Evolutionary conservation across 2,329 filamentous ascomycete species (phyloP).

Genomic region (Cladophialophora bantiana): DNA sequence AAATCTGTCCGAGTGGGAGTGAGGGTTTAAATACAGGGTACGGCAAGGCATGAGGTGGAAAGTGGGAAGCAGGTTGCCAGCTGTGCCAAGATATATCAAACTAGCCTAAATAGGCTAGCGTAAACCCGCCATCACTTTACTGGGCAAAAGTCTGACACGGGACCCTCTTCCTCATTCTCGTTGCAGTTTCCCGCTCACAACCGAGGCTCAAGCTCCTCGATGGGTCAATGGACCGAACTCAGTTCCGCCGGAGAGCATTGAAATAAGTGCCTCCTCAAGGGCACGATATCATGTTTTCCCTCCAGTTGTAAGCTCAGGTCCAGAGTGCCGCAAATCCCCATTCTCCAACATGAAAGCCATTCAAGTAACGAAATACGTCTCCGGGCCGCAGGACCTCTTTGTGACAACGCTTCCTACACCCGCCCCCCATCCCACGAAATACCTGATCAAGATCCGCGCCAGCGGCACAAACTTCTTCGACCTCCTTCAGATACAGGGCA

Average conservation of each 20-base stretch:
- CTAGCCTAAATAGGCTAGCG: too few species aligned
- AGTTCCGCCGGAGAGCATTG: conserved; percentile 8
- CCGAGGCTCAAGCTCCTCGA: conserved; percentile 4
- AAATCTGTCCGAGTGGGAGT: too few species aligned
- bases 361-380: conserved; percentile 41
- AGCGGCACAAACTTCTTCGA: conserved; percentile 97
- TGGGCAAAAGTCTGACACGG: too few species aligned
- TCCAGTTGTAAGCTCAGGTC: not conserved
- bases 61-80: too few species aligned
- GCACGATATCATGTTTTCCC: too few species aligned
- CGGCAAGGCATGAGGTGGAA: too few species aligned
- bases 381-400: conserved; percentile 80
- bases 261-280: not conserved
- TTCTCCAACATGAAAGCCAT: conserved; percentile 38
- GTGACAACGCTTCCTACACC: conserved; percentile 79
- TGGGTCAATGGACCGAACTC: conserved; percentile 15
- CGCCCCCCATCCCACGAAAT: conserved; percentile 73
- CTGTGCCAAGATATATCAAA: too few species aligned
- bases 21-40: too few species aligned
- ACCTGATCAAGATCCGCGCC: conserved; percentile 85
- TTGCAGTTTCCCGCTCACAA: not conserved
- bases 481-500: conserved; percentile 90
- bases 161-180: too few species aligned
- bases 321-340: not conserved
- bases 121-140: too few species aligned